Conservation (phyloP, 2,329 filamentous ascomycete species). For the Aspergillus caelatus region DNA sequence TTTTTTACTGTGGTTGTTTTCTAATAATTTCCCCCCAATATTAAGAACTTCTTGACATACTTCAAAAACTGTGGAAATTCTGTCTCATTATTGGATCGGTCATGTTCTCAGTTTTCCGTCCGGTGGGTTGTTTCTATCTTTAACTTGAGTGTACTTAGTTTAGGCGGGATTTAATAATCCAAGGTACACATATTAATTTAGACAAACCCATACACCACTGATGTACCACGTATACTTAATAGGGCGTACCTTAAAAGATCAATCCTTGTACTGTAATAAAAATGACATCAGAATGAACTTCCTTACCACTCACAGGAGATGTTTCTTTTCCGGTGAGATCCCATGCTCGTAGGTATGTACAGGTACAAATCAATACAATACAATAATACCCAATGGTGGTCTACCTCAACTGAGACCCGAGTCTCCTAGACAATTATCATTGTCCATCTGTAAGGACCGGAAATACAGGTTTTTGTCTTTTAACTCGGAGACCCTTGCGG, state of each 20-base stretch:
- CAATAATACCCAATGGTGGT: too few relatives aligned
- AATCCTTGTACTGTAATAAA: background rate
- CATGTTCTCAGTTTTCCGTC: background rate
- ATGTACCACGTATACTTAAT: background rate
- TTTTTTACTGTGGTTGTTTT: background rate
- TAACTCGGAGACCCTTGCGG: background rate
- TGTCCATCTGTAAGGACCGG: background rate
- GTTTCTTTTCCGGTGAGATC: background rate
- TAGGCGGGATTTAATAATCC: background rate
- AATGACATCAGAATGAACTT: conserved; percentile 1
- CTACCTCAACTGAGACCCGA: background rate
- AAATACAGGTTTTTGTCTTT: background rate
- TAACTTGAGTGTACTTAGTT: background rate
- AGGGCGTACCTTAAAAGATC: background rate
- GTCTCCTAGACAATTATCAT: background rate
- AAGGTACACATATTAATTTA: background rate
- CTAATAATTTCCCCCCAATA: background rate
- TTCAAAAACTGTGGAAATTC: background rate
- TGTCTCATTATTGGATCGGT: background rate
- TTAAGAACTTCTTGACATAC: background rate
- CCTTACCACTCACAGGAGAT: background rate
- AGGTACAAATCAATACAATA: too few relatives aligned
- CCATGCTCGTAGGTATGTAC: background rate
- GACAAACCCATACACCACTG: background rate
- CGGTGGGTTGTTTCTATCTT: conserved; percentile 4